Base-by-base conservation (phyloP, 23 red algal genomes). In the Gracilaria domingensis region DNA sequence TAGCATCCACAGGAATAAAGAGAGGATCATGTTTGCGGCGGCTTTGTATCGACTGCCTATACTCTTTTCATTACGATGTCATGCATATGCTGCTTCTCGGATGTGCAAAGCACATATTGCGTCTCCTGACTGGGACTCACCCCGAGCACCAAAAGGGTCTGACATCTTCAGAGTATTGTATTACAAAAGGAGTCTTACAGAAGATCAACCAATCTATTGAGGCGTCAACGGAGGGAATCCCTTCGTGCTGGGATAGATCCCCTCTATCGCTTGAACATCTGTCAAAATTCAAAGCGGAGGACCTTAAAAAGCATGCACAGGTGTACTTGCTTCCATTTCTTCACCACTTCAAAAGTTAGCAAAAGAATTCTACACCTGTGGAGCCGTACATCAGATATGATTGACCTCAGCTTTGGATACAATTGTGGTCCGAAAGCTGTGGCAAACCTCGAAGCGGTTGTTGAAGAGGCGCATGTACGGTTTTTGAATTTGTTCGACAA, bases 1-100 rank as follows among this genome's bases (percentile, higher is more conserved):
- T 79, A 18, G 13, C 50, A 24, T 51, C 50, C 4, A 80, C 76
- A 2, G 25, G 48, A 57, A 80, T 80, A 1, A 80, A 80, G 44
- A 28, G 21, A 12, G 32, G 1, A 5, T 60, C 48, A 6, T 58
- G n/a, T 37, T n/a, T 80, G 47, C 3, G 12, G 12, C 5, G 20
- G 8, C 48, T 80, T 16, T 37, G 1, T 5, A 1, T 80, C 0
- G 76, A 80, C 54, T 80, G 7, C 32, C 38, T 25, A 7, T 60
- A 80, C 76, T n/a, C 76, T 33, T 55, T 58, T 25, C 76, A 48
- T 25, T 80, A 80, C 47, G 76, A 80, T 38, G 12, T 60, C 6
- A 80, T 80, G 42, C 48, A 56, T 34, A 2, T 80, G 2, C 7
- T 55, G 11, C 51, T 55, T 20, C 14, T 55, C 1, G 51, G 51